Percentiles rank a stretch among this genome's conserved stretches.
These are phyloP conservation scores for Endotrypanum monterogeii DNA, from an alignment of 208 protist species.

Conservation along the genomic window DNA sequence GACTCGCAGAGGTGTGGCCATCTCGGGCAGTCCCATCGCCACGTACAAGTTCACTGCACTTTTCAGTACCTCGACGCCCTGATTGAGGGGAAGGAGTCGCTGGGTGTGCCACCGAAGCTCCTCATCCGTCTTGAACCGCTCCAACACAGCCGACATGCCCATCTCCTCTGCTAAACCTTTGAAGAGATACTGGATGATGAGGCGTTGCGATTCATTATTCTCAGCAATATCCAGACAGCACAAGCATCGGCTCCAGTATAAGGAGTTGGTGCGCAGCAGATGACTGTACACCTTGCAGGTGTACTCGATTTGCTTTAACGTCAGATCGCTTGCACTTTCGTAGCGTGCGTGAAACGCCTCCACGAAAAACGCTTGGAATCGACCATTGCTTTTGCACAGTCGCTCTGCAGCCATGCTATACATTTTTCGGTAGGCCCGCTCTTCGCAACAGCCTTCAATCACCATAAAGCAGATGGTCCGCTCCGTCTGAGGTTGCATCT, in stretches of 20 bases:
- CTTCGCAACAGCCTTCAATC: slow-evolving; percentile 97
- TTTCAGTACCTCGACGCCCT: slow-evolving; percentile 42
- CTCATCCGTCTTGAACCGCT: slow-evolving; percentile 49
- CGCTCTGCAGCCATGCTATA: slow-evolving; percentile 96
- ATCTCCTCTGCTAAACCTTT: slow-evolving; percentile 68
- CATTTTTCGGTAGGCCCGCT: slow-evolving; percentile 95
- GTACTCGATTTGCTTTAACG: slow-evolving; percentile 98
- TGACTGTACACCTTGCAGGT: slow-evolving; percentile 97
- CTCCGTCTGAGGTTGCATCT: slow-evolving; percentile 72
- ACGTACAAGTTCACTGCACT: slow-evolving; percentile 69
- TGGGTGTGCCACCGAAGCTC: slow-evolving; percentile 53
- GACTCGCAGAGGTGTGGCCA: slow-evolving; percentile 45
- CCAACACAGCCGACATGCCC: slow-evolving; percentile 45
- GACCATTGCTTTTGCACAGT: slow-evolving; percentile 94
- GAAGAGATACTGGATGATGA: slow-evolving; percentile 83
- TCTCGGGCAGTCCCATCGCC: slow-evolving; percentile 67
- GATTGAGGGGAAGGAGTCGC: slow-evolving; percentile 60
- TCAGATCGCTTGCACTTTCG: slow-evolving; percentile 89
- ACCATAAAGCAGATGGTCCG: slow-evolving; percentile 95
- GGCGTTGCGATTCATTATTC: slow-evolving; percentile 76
- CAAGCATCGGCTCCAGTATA: slow-evolving; percentile 93
- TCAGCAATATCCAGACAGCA: slow-evolving; percentile 68
- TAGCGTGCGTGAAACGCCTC: slow-evolving; percentile 93
- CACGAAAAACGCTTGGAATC: slow-evolving; percentile 90
- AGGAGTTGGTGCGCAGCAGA: slow-evolving; percentile 94